Evolutionary conservation across 78 protist genomes (phyloP), one percentile per base, ranked within the genome.

Genomic region (Blattamonas nauphoetae): DNA sequence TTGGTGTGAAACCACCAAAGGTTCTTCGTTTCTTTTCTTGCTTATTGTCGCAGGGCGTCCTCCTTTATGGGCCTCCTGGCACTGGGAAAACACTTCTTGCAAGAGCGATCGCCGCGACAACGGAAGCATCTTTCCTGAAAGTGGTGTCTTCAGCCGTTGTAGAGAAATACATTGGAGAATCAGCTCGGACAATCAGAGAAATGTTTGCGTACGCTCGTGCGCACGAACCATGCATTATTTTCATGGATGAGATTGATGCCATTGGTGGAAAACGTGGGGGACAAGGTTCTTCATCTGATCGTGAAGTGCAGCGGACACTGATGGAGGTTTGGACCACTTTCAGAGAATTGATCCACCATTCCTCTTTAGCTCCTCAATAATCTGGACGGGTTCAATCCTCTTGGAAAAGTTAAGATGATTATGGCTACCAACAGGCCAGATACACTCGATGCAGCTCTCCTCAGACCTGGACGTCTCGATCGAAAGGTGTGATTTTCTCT

Each of bases 171-270:
- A 97, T 98, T 84, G 99, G 99, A 41, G 99, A 98, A 88, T 81
- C 93, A 5, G 99, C 99, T 38, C 90, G 99, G n/a, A 89, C 97
- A 4, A 94, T 98, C 79, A 93, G 99, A 33, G 99, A 98, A 83
- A 97, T 98, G 99, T 98, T 98, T 81, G 97, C 89, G 0, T 96
- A 95, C 43, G 99, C 99, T 1, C 85, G 90, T 3, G 98, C 94
- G 42, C 97, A 97, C 93, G 91, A 96, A 82, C 99, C 99, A 3
- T 97, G 99, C 92, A 95, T 98, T 55, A 97, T 98, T 41, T 98
- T 98, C 91, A 97, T 98, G 97, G 99, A 98, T 90, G 99, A 98
- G 90, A 96, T 98, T 64, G 99, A 98, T 78, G 99, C 99, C 45
- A 98, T 98, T 34, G 99, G 99, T 6, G 99, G 99, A 0, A 55